Percentiles rank a stretch among this genome's conserved stretches.
Conservation (phyloP, 2,329 filamentous ascomycete species). For the Aureobasidium subglaciale region DNA sequence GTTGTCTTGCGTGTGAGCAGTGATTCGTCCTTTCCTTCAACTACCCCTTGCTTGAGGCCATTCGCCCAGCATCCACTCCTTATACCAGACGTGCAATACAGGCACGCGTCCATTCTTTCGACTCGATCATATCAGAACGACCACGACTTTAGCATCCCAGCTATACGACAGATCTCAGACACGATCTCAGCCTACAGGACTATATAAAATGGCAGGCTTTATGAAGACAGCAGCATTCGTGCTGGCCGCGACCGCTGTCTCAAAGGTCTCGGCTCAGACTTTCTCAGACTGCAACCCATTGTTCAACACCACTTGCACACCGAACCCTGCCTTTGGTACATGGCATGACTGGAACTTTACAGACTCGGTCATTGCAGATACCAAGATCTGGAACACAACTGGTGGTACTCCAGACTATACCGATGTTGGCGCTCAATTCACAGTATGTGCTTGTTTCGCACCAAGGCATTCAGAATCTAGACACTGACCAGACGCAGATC, state of each 20-base stretch:
- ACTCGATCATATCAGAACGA: neutral
- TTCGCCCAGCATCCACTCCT: conserved; percentile 3
- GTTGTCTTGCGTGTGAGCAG: neutral
- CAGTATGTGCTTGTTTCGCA: conserved; percentile 21
- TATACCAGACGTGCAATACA: conserved; percentile 7
- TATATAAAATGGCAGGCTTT: neutral
- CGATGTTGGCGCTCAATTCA: conserved; percentile 57
- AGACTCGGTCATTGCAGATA: conserved; percentile 37
- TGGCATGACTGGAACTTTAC: conserved; percentile 59
- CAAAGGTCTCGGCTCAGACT: conserved; percentile 61
- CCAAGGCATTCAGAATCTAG: neutral
- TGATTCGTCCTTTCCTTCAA: neutral
- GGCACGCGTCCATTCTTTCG: conserved; percentile 10
- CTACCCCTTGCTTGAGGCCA: conserved; percentile 7
- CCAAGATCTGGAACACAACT: conserved; percentile 42
- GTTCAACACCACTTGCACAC: conserved; percentile 56
- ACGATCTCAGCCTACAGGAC: neutral
- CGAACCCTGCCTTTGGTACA: conserved; percentile 63
- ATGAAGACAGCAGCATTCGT: conserved; percentile 20
- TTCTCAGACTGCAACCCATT: conserved; percentile 71
- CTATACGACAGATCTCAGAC: neutral
- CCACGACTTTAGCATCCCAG: neutral
- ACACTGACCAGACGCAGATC: conserved; percentile 36
- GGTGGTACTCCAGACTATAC: conserved; percentile 57
- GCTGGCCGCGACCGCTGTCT: conserved; percentile 27